Evolutionary conservation across 1,139 yeast species (phyloP), one percentile per base, ranked within the genome.

Genomic region (Hemisphaericaspora xylofermentans): DNA sequence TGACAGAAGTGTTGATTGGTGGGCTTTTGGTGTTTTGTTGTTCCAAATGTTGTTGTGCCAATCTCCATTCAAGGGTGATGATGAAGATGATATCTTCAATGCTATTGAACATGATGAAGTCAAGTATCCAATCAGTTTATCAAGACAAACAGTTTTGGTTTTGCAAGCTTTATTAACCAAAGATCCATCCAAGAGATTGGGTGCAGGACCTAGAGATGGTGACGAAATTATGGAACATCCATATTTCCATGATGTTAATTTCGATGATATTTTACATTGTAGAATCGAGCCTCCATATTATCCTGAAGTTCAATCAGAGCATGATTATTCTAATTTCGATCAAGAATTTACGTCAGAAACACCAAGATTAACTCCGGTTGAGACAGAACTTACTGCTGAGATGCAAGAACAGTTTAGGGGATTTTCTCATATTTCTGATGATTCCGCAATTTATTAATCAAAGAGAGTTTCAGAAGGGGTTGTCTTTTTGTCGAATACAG

Each of bases 61-160:
- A 64, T 88, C 97, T 3, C 99, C 99, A 34, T 93, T 93, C 68
- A 85, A 94, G 52, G 98, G 99, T 50, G 97, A 91, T 51, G 98
- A 93, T 61, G 98, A 94, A 58, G 98, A 94, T 60, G 98, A 93
- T 66, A 91, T 93, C 36, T 93, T 93, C 68, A 94, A 91, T 64
- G 97, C 98, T n/a, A 93, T 93, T 56, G 80, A 91, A 50, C 86
- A 93, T 35, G 98, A 93, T 68, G 98, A 93, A 63, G 98, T 96
- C n/a, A 73, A 89, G 54, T 93, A 91, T 63, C 98, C 98, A 26
- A 88, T 93, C 49, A 94, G 91, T 60, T 93, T 93, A 97, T 95
- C 97, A 1, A 84, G 96, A 46, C 97, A 89, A 62, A 89, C 97
- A 2, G 98, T 94, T 19, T 88, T 94, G 50, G 85, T 93, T 35